phyloP scores from a whole-genome alignment of 441 rosid genomes.

The Pelargonium myrrhifolium region DNA sequence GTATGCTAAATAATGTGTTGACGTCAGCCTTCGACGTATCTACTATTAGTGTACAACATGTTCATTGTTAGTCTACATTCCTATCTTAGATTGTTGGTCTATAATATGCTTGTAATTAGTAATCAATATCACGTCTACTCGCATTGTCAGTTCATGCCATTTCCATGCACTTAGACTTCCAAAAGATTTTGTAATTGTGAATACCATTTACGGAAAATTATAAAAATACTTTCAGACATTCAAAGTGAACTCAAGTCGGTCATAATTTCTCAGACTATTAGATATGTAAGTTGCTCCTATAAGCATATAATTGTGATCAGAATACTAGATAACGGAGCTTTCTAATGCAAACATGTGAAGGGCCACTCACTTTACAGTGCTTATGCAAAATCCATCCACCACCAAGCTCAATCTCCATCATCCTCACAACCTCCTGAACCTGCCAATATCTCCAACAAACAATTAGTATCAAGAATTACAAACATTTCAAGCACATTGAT shows the following conservation, averaged over 20 bases:
- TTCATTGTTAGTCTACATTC: no score
- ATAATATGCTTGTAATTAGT: no score
- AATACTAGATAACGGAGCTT: background rate
- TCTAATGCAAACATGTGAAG: background rate
- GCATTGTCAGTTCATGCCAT: background rate
- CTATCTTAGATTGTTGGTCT: no score
- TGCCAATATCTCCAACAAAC: constrained; percentile 20
- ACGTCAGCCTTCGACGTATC: no score
- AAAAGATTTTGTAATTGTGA: background rate
- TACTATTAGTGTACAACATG: no score
- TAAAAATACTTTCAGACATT: background rate
- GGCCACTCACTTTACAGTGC: constrained; percentile 31
- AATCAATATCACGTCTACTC: no score
- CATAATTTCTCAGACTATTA: background rate
- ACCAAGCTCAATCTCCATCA: constrained; percentile 80
- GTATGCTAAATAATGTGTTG: no score
- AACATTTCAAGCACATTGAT: background rate
- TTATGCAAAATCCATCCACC: constrained; percentile 71
- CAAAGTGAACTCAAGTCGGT: background rate
- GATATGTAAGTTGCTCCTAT: background rate
- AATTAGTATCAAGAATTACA: constrained; percentile 10
- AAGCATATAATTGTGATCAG: background rate
- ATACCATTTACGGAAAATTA: background rate
- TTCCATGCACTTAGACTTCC: background rate
- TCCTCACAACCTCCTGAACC: constrained; percentile 67